phyloP scores from a whole-genome alignment of 106 monocot genomes.

The Acorus gramineus region DNA sequence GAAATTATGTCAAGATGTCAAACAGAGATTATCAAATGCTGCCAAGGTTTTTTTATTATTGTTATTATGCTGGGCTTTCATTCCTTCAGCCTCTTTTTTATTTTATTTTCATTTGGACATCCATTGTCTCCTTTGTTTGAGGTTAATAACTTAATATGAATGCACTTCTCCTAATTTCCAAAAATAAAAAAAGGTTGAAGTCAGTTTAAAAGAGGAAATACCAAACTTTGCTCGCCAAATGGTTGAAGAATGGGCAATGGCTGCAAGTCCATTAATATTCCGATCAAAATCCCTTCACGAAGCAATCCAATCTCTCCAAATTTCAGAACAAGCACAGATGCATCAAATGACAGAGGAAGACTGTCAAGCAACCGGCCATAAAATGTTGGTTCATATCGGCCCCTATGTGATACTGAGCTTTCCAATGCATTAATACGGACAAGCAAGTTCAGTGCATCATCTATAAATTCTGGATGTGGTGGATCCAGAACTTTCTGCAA shows the following conservation, averaged over 20 bases:
- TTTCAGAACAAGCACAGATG: slow-evolving; percentile 57
- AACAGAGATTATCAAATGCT: neutral
- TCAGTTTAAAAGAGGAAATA: slow-evolving; percentile 5
- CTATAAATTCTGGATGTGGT: slow-evolving; percentile 35
- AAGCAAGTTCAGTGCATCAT: slow-evolving; percentile 55
- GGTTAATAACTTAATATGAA: too few relatives aligned
- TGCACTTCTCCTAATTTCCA: too few relatives aligned
- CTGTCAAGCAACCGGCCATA: slow-evolving; percentile 66
- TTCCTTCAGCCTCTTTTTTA: too few relatives aligned
- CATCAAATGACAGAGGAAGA: slow-evolving; percentile 69
- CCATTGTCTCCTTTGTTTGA: too few relatives aligned
- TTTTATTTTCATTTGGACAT: too few relatives aligned
- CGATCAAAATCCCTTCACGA: slow-evolving; percentile 56
- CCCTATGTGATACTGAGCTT: slow-evolving; percentile 25
- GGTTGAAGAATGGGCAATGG: slow-evolving; percentile 69
- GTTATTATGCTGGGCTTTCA: too few relatives aligned
- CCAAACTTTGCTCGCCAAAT: slow-evolving; percentile 59
- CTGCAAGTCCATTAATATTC: slow-evolving; percentile 64
- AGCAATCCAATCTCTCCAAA: slow-evolving; percentile 61
- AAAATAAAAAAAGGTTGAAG: too few relatives aligned
- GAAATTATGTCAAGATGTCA: neutral
- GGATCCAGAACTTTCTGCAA: slow-evolving; percentile 77
- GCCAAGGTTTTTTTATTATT: too few relatives aligned
- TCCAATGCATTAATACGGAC: slow-evolving; percentile 55
- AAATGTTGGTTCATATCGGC: slow-evolving; percentile 65